Base-by-base conservation (phyloP, 768 basidiomycete species). In the Cystofilobasidium capitatum region DNA sequence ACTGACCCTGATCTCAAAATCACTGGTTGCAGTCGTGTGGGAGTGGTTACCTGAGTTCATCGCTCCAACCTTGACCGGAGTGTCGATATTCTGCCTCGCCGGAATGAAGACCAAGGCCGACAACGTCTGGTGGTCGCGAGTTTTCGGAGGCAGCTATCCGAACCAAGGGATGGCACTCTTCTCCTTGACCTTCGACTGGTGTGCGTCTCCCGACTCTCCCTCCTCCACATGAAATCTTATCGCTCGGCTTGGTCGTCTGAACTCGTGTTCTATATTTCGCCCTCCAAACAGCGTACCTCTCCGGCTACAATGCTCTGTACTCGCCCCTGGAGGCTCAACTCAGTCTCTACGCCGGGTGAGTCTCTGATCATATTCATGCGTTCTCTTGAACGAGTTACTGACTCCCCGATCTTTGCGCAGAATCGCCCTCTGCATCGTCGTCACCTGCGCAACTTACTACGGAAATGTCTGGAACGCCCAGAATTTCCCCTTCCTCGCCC, bases 121-220 rank as follows among this genome's bases (percentile, higher is more conserved):
- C 45, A 35, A 40, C 44, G 37, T 31, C 1, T 62, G 61, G 61
- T 42, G 24, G n/a, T 36, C 42, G 16, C 40, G 61, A 69, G 71
- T 79, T 64, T 79, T 79, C 66, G 78, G 77, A 33, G 77, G 78
- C 54, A 74, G 76, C 39, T 73, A 73, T 49, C 76, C 75, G 62
- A 79, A 79, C 72, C 77, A 78, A 9, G 78, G 78, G 40, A 72
- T 74, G 58, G 75, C 73, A 13, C 4, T 62, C 10, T 62, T 62
- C 44, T 62, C 60, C 17, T 49, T 70, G 58, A 73, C 70, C n/a
- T 64, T 67, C 47, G 60, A 49, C 20, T 55, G 60, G 51, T 5
- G 20, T 3, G 4, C 4, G 3, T 49, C n/a, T 24, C 3, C n/a
- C 47, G 22, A 2, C 47, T 14, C 22, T 36, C 24, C 20, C 39